Base-by-base conservation (phyloP, 768 basidiomycete genomes). In the Dendrothele bispora region DNA sequence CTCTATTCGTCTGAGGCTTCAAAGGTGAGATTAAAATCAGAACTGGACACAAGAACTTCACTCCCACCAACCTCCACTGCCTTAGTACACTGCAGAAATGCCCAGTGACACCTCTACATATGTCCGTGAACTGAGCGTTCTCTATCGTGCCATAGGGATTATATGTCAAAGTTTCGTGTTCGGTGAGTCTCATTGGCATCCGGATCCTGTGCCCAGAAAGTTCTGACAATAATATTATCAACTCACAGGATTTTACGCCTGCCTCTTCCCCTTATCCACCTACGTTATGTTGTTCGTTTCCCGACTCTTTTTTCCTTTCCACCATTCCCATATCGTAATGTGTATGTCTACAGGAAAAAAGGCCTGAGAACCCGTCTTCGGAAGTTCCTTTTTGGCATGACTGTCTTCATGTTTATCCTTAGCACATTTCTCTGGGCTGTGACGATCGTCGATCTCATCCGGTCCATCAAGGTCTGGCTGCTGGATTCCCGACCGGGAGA, bases 381-480 rank as follows among this genome's bases (percentile, higher is more conserved):
- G 18, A 41, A 41, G 32, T 11, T 48, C 8, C 32, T 48, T 10
- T 26, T 48, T 8, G 46, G 27, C 7, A 12, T 48, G 27, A 22
- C 32, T 8, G 34, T 30, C 21, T 29, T 48, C 39, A 48, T 48
- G 46, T 48, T 39, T 27, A 22, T 24, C 17, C 10, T 48, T 35
- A 24, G 38, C 2, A 48, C 46, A 14, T 4, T 39, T 4, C 30
- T 28, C 21, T 35, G n/a, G 46, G 39, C 21, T 6, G 38, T 27
- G 18, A 35, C 37, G 7, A 34, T 48, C 26, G 39, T 39, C 6
- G 27, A 28, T 21, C 21, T 48, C 5, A 20, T 48, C 15, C 38
- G 40, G 34, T 18, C 40, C 0, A 32, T 48, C 3, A 18, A 32
- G 21, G 25, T n/a, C 3, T 25, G 17, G 27, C 21, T 48, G 26